Evolutionary conservation across 768 basidiomycete species (phyloP).

Genomic region (Tulasnella sp.): DNA sequence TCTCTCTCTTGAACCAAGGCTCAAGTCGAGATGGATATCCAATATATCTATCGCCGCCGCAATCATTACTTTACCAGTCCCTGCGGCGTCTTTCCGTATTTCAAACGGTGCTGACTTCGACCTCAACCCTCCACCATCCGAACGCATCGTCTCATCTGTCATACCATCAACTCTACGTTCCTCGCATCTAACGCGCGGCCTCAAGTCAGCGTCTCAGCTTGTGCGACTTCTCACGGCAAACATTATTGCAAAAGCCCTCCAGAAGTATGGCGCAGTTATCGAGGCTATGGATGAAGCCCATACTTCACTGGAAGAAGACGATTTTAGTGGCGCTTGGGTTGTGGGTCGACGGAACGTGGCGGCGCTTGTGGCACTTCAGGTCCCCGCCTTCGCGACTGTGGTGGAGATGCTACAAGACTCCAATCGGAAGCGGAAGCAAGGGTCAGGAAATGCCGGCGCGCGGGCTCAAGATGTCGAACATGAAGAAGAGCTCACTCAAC

Average conservation of each 20-base stretch:
- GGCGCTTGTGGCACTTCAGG: conserved; percentile 56
- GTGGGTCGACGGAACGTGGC: conserved; percentile 56
- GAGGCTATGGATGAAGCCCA: conserved; percentile 39
- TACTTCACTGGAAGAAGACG: conserved; percentile 46
- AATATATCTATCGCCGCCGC: conserved; percentile 75
- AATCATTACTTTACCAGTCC: conserved; percentile 67
- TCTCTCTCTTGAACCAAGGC: conserved; percentile 71
- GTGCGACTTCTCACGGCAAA: conserved; percentile 82
- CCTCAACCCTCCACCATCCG: conserved; percentile 64
- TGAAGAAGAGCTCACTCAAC: too few relatives aligned
- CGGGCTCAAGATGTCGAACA: too few relatives aligned
- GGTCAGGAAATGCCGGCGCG: conserved; percentile 28
- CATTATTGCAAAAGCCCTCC: conserved; percentile 60
- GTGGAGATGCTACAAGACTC: conserved; percentile 49
- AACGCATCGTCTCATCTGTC: conserved; percentile 60
- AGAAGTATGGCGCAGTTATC: conserved; percentile 53
- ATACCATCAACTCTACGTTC: conserved; percentile 66
- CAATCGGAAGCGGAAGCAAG: conserved; percentile 34
- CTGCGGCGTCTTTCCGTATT: conserved; percentile 46
- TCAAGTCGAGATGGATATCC: conserved; percentile 83
- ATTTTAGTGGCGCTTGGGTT: conserved; percentile 62
- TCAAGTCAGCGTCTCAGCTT: conserved; percentile 57
- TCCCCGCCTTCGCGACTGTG: conserved; percentile 81
- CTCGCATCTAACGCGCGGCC: conserved; percentile 64
- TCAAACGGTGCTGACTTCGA: conserved; percentile 36